Evolutionary conservation across 345 rosid species (phyloP).

Genomic region (Citrus sp.): DNA sequence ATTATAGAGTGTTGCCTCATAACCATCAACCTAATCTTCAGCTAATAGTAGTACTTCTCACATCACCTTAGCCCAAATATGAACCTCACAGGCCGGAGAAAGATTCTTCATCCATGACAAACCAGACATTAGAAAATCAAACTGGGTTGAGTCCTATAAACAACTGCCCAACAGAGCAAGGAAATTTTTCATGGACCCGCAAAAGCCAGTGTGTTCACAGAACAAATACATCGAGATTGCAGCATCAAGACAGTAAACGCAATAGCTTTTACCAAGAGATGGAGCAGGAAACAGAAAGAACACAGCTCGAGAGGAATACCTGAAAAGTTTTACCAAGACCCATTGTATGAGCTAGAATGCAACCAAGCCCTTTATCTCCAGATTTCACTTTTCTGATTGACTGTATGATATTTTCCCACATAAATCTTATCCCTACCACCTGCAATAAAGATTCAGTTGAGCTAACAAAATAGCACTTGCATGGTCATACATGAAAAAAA

Average conservation of each 20-base stretch:
- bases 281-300: background rate
- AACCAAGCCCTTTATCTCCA: slow-evolving; percentile 97
- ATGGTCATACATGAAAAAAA: background rate
- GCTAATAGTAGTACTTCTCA: background rate
- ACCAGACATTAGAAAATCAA: background rate
- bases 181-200: background rate
- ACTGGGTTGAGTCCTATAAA: background rate
- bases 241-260: background rate
- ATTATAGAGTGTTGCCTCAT: background rate
- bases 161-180: background rate
- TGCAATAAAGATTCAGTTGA: slow-evolving; percentile 38
- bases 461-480: slow-evolving; percentile 7
- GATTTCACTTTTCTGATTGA: slow-evolving; percentile 76
- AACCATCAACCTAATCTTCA: slow-evolving; percentile 3
- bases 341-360: slow-evolving; percentile 99
- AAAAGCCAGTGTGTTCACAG: background rate
- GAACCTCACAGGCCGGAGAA: background rate
- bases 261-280: background rate
- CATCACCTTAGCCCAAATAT: background rate
- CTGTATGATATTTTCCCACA: slow-evolving; percentile 99
- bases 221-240: background rate
- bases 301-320: slow-evolving; percentile 42
- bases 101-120: background rate
- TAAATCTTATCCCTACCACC: slow-evolving; percentile 93
- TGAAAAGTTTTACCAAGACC: slow-evolving; percentile 99